Conservation (phyloP, 257 asterid genomes). For the Forsythia suspensa region DNA sequence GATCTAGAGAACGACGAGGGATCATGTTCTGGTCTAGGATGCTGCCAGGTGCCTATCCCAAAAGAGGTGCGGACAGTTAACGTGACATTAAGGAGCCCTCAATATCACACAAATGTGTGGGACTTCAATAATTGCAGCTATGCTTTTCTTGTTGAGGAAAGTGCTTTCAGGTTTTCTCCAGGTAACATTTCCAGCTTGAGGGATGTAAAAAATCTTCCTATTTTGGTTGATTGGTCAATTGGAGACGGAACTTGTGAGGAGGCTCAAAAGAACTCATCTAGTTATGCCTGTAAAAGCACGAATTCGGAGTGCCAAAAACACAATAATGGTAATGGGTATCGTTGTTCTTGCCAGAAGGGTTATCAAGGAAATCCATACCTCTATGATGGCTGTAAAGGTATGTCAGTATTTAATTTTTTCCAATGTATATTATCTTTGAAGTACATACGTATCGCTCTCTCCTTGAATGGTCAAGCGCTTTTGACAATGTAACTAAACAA, state of each 20-base stretch:
- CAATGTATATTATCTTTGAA: too few relatives aligned
- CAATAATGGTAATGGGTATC: slow-evolving; percentile 28
- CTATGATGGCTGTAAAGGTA: slow-evolving; percentile 36
- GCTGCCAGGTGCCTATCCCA: slow-evolving; percentile 36
- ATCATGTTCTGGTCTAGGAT: slow-evolving; percentile 35
- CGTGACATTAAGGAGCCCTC: not conserved
- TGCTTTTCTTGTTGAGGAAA: slow-evolving; percentile 26
- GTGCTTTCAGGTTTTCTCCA: slow-evolving; percentile 8
- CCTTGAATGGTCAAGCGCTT: too few relatives aligned
- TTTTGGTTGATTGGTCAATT: slow-evolving; percentile 47
- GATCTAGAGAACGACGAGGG: slow-evolving; percentile 18
- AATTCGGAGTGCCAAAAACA: slow-evolving; percentile 18
- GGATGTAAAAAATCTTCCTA: slow-evolving; percentile 16
- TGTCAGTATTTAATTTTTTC: too few relatives aligned
- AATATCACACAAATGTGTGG: not conserved
- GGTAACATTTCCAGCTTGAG: slow-evolving; percentile 11
- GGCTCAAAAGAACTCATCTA: slow-evolving; percentile 15
- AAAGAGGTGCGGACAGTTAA: not conserved
- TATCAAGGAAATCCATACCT: slow-evolving; percentile 47
- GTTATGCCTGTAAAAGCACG: slow-evolving; percentile 32
- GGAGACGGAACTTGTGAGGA: slow-evolving; percentile 28
- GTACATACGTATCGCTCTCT: too few relatives aligned
- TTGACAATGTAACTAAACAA: too few relatives aligned
- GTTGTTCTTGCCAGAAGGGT: slow-evolving; percentile 38
- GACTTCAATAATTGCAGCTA: slow-evolving; percentile 29